phyloP scores from a whole-genome alignment of 2,329 filamentous ascomycete genomes.

The Hymenoscyphus scutula region DNA sequence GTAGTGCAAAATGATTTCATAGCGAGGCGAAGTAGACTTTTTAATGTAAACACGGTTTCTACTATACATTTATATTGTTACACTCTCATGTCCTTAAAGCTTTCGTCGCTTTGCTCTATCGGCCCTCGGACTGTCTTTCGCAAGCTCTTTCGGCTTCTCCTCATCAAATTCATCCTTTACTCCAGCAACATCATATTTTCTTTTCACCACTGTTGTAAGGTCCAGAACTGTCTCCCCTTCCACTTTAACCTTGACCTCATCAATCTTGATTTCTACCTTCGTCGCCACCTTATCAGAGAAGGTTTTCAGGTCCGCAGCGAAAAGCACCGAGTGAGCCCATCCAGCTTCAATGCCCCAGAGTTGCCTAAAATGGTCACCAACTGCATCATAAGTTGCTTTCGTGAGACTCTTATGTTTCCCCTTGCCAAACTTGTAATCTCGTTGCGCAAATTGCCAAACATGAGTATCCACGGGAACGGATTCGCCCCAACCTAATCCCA shows the following conservation, averaged over 20 bases:
- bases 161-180: constrained; percentile 26
- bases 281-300: constrained; percentile 64
- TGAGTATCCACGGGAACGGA: constrained; percentile 96
- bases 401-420: constrained; percentile 81
- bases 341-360: constrained; percentile 93
- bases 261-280: constrained; percentile 48
- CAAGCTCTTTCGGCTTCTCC: constrained; percentile 17
- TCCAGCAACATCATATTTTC: constrained; percentile 23
- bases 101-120: constrained; percentile 31
- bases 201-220: constrained; percentile 26
- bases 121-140: constrained; percentile 26
- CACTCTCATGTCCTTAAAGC: constrained; percentile 2
- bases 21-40: no score
- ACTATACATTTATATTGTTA: neutral
- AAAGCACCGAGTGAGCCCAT: constrained; percentile 96
- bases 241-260: constrained; percentile 38
- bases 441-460: constrained; percentile 96
- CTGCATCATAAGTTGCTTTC: constrained; percentile 82
- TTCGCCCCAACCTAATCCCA: constrained; percentile 95
- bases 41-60: neutral
- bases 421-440: constrained; percentile 90
- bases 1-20: no score
- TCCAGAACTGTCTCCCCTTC: constrained; percentile 28
- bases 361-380: constrained; percentile 83
- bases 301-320: constrained; percentile 84